phyloP scores from a whole-genome alignment of 2,329 filamentous ascomycete species.

The Oidium heveae region DNA sequence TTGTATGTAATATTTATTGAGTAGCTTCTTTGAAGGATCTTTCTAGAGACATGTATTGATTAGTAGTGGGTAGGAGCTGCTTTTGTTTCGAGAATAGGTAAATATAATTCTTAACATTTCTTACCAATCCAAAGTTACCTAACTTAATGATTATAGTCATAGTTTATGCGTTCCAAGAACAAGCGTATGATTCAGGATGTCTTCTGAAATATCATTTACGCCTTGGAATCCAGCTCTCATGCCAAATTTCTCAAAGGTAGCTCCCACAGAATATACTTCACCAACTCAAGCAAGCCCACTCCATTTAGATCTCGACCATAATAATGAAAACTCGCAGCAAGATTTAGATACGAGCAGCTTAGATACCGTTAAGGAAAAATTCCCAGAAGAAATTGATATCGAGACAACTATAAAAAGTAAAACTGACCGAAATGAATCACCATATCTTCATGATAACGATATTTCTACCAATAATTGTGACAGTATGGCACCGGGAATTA shows the following conservation, averaged over 20 bases:
- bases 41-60: no score
- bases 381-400: not conserved
- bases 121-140: no score
- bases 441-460: not conserved
- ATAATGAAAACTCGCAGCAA: not conserved
- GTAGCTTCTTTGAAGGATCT: no score
- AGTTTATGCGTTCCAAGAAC: not conserved
- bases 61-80: no score
- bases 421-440: not conserved
- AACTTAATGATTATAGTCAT: not conserved
- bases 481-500: not conserved
- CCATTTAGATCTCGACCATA: not conserved
- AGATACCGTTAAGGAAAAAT: not conserved
- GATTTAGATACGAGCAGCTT: not conserved
- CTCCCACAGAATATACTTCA: constrained; percentile 3
- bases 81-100: no score
- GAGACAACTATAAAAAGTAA: not conserved
- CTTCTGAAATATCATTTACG: constrained; percentile 18
- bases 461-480: not conserved
- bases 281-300: constrained; percentile 1
- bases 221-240: constrained; percentile 27
- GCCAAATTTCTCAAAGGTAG: constrained; percentile 18
- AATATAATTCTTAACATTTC: no score
- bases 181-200: constrained; percentile 15
- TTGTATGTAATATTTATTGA: no score